A percentile compares a stretch with the other conserved stretches of the same genome.
Conservation (phyloP, 805 yeast genomes). For the Kodamaea jinghongensis region DNA sequence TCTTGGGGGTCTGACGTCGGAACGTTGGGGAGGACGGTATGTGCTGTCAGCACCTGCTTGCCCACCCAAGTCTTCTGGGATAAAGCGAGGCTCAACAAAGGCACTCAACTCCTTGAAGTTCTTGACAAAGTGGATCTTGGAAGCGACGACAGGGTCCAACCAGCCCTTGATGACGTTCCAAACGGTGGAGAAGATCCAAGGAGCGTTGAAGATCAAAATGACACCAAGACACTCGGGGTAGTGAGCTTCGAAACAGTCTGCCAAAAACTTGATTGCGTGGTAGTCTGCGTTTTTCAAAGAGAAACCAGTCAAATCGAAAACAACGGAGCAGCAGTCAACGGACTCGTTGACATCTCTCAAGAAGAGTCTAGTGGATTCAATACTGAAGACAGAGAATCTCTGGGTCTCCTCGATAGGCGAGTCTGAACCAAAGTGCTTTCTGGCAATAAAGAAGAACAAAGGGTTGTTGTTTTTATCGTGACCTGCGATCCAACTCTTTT, state of each 20-base stretch:
- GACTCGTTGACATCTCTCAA: conserved; percentile 58
- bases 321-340: conserved; percentile 73
- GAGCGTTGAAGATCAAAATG: conserved; percentile 86
- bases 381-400: conserved; percentile 67
- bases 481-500: conserved; percentile 76
- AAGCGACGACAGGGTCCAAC: conserved; percentile 95
- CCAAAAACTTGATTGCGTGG: conserved; percentile 83
- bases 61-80: conserved; percentile 80
- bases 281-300: conserved; percentile 92
- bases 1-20: conserved; percentile 42
- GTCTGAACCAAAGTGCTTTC: conserved; percentile 55
- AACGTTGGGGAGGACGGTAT: conserved; percentile 62
- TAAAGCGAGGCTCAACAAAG: conserved; percentile 53
- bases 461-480: conserved; percentile 73
- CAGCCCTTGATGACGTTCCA: conserved; percentile 92
- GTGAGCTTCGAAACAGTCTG: conserved; percentile 89
- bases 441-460: conserved; percentile 75
- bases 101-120: conserved; percentile 61
- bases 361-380: conserved; percentile 79
- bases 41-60: conserved; percentile 53
- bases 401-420: conserved; percentile 67
- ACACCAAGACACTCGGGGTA: conserved; percentile 92
- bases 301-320: conserved; percentile 86
- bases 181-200: conserved; percentile 93
- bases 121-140: conserved; percentile 84